Percentiles rank a stretch among this genome's conserved stretches.
These are phyloP conservation scores for Cladochytrium replicatum DNA, from an alignment of 192 early-diverging fungal species.

Conservation along the genomic window DNA sequence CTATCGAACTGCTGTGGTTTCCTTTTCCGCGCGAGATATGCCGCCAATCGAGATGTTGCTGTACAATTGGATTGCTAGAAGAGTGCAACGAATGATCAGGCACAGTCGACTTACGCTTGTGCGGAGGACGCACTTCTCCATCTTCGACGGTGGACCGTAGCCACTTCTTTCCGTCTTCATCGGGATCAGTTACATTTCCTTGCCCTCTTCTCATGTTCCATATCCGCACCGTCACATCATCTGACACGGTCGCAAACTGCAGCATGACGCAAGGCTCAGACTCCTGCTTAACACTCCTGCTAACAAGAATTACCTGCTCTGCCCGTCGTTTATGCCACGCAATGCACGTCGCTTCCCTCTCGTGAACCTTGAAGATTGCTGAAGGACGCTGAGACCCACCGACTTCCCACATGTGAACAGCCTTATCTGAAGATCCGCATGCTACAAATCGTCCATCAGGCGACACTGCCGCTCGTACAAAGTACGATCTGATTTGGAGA, in stretches of 20 bases:
- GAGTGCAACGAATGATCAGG: no score
- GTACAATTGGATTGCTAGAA: no score
- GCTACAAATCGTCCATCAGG: conserved; percentile 64
- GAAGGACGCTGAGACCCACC: conserved; percentile 30
- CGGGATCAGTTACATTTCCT: no score
- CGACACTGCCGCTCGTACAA: conserved; percentile 54
- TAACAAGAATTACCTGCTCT: conserved; percentile 27
- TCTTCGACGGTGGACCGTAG: no score
- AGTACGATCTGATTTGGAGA: conserved; percentile 56
- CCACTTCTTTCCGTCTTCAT: no score
- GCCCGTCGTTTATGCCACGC: conserved; percentile 52
- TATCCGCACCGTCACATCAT: conserved; percentile 62
- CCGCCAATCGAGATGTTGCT: no score
- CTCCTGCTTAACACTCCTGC: background rate
- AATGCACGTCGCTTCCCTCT: conserved; percentile 60
- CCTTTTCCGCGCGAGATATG: no score
- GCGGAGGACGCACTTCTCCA: no score
- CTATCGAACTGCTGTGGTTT: no score
- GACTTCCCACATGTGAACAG: conserved; percentile 65
- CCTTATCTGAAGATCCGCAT: conserved; percentile 55
- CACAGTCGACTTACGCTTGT: no score
- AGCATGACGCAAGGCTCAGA: conserved; percentile 4
- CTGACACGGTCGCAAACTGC: conserved; percentile 66
- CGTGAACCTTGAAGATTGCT: conserved; percentile 52
- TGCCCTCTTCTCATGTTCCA: no score